A percentile compares a stretch with the other conserved stretches of the same genome.
phyloP scores from a whole-genome alignment of 2,329 filamentous ascomycete genomes.

The Pseudogymnoascus sp. region DNA sequence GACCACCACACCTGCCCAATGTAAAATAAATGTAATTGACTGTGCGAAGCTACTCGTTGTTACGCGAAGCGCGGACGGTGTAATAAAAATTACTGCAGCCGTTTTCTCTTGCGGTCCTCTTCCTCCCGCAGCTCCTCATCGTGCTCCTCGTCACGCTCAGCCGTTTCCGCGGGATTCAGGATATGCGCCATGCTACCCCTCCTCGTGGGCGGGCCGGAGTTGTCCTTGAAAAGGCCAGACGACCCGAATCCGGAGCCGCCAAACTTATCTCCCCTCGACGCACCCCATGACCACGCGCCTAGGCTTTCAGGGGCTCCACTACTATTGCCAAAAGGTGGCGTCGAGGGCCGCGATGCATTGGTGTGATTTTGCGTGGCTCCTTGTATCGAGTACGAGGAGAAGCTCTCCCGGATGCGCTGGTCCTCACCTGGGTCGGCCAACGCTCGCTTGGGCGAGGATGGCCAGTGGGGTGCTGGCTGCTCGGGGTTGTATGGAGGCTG shows the following conservation, averaged over 20 bases:
- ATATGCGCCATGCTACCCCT: constrained; percentile 66
- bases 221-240: constrained; percentile 25
- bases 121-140: constrained; percentile 51
- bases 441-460: constrained; percentile 52
- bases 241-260: constrained; percentile 27
- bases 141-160: constrained; percentile 55
- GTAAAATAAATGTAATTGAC: neutral
- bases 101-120: constrained; percentile 56
- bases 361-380: constrained; percentile 23
- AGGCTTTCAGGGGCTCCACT: constrained; percentile 22
- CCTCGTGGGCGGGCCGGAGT: constrained; percentile 52
- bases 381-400: constrained; percentile 53
- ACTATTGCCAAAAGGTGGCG: constrained; percentile 23
- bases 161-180: constrained; percentile 60
- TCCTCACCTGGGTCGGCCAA: constrained; percentile 40
- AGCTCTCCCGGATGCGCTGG: constrained; percentile 52
- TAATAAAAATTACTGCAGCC: constrained; percentile 36
- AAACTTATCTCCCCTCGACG: constrained; percentile 17
- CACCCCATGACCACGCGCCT: constrained; percentile 27
- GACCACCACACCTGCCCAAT: neutral
- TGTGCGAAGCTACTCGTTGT: neutral
- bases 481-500: constrained; percentile 61
- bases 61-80: neutral
- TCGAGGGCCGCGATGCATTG: constrained; percentile 26
- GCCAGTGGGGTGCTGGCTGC: constrained; percentile 54